Conservation (phyloP, 129 eudicot genomes). For the Saposhnikovia divaricata region DNA sequence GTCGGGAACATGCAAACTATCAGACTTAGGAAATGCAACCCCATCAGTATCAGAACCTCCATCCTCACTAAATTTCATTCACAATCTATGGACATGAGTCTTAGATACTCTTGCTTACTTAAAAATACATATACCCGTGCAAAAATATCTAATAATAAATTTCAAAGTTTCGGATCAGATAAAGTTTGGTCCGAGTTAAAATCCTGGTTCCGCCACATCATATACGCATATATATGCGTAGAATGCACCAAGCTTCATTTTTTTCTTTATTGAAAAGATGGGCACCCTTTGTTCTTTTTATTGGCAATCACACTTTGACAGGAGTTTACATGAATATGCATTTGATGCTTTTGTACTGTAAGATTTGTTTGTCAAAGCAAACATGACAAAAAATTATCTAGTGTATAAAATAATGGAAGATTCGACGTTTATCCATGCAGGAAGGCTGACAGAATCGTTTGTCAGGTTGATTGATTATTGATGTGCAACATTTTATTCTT, state of each 20-base stretch:
- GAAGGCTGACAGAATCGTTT: neutral
- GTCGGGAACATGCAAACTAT: constrained; percentile 14
- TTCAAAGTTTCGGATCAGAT: too few species aligned
- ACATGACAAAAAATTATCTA: neutral
- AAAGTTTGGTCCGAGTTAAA: too few species aligned
- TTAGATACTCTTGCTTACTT: neutral
- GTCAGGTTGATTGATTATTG: constrained; percentile 3
- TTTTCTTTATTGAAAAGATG: neutral
- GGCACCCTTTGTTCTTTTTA: neutral
- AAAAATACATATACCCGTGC: too few species aligned
- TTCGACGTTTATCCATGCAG: neutral
- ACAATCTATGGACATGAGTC: neutral
- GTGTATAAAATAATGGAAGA: neutral
- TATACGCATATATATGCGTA: neutral
- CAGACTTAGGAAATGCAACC: neutral
- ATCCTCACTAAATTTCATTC: neutral
- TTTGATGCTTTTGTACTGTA: neutral
- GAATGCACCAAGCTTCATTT: neutral
- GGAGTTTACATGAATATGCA: neutral
- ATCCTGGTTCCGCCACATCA: too few species aligned
- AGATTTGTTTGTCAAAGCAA: neutral
- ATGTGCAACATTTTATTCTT: neutral
- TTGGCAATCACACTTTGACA: neutral
- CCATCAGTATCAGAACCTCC: neutral
- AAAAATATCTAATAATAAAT: too few species aligned